phyloP scores from a whole-genome alignment of 164 flowering plant genomes.

The Umbilicus rupestris region DNA sequence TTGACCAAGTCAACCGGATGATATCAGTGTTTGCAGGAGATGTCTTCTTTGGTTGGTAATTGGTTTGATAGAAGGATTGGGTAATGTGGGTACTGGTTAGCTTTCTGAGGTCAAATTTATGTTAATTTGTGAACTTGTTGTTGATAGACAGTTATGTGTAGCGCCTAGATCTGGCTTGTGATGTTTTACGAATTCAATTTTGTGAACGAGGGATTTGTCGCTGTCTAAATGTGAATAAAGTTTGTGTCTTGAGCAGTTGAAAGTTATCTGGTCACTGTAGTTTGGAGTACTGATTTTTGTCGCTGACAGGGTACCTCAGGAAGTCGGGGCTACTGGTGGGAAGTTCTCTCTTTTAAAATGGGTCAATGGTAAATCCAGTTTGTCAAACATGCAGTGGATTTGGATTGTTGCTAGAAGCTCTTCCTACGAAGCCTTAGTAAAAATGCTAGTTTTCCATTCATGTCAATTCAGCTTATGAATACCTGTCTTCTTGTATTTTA shows the following conservation, averaged over 20 bases:
- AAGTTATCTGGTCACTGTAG: no score
- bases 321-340: conserved; percentile 79
- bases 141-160: no score
- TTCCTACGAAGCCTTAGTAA: no score
- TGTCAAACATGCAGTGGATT: no score
- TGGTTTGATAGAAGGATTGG: not conserved
- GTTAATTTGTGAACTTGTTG: no score
- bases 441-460: not conserved
- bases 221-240: no score
- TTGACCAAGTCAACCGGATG: no score
- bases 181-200: not conserved
- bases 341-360: conserved; percentile 68
- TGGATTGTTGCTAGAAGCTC: no score
- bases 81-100: no score
- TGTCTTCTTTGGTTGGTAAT: not conserved
- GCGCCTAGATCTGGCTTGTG: not conserved
- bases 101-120: no score
- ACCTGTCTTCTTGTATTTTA: conserved; percentile 5
- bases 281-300: not conserved
- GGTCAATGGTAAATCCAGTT: conserved; percentile 61
- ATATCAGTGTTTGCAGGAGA: not conserved
- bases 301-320: conserved; percentile 95
- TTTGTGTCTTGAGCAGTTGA: no score
- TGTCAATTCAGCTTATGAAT: not conserved
- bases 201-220: no score